Evolutionary conservation across 2,329 filamentous ascomycete genomes (phyloP), one percentile per base, ranked within the genome.

Genomic region (Tolypocladium paradoxum): DNA sequence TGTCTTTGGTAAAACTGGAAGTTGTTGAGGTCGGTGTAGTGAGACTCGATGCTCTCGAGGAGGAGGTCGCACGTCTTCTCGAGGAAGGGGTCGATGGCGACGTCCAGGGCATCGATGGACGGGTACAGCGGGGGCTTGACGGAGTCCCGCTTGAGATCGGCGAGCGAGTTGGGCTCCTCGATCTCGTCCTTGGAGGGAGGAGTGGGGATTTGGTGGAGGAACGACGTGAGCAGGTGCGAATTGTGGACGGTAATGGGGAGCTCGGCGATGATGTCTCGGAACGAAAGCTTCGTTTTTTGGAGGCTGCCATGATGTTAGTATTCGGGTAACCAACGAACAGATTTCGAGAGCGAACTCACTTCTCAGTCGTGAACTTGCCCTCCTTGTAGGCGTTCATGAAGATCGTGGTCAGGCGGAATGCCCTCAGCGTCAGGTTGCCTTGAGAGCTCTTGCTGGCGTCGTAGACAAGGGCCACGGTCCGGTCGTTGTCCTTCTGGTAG

Each of bases 1-100:
- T 95, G 90, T 65, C 93, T 84, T 76, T 96, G 90, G 78, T 96
- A 96, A 81, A 82, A 83, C 73, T 96, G 91, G 77, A 95, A 93
- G 81, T 99, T 99, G 83, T 97, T 97, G 70, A 95, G 87, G 74
- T 99, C 93, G 56, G 91, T 96, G 76, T 97, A 93, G 78, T 99
- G 93, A 53, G 87, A 87, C 78, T 99, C 93, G 70, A 99, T 96
- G 77, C 87, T 90, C 68, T 99, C 93, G 58, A 97, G 84, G 54
- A 99, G 83, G 61, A 96, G 83, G 68, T 99, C 92, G 75, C 90
- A 96, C 51, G 92, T 96, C 82, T 96, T 96, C 80, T 97, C 92
- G 48, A 99, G 84, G 79, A 95, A 96, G 34, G 93, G 93, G 70
- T 99, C 93, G 71, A 97, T 95, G 60, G 87, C 89, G 57, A 99